Conservation (phyloP, 192 early-diverging fungal species). For the Backusella parvicylindrica region DNA sequence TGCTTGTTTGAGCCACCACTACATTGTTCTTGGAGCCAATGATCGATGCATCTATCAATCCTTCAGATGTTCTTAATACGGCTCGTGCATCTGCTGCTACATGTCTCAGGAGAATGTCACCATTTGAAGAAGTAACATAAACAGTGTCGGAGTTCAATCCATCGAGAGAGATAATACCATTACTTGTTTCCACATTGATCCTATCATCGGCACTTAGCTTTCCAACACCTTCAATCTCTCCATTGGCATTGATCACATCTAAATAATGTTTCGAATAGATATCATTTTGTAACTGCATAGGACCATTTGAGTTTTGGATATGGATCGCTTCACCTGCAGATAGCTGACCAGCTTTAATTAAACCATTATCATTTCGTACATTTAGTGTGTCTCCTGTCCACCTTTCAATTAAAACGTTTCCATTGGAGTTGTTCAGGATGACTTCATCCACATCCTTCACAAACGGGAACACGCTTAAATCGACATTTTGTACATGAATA, state of each 20-base stretch:
- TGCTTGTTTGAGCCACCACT: not conserved
- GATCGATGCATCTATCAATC: not conserved
- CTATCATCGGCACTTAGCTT: not conserved
- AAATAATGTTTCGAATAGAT: not conserved
- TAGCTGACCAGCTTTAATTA: not conserved
- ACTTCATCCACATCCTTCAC: not conserved
- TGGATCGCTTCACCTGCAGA: not conserved
- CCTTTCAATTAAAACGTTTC: not conserved
- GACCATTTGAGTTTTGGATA: not conserved
- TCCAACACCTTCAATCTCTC: not conserved
- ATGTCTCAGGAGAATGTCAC: not conserved
- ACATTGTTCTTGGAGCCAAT: not conserved
- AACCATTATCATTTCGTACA: not conserved
- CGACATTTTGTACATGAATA: not conserved
- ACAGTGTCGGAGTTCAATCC: not conserved
- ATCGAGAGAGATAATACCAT: not conserved
- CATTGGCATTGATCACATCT: not conserved
- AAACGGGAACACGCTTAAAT: not conserved
- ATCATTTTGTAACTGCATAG: not conserved
- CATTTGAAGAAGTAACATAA: not conserved
- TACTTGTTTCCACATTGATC: not conserved
- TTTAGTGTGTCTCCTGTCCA: constrained; percentile 2
- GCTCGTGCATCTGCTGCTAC: not conserved
- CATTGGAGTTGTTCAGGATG: not conserved
- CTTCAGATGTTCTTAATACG: not conserved